phyloP scores from a whole-genome alignment of 176 grass and related monocot genomes.

The Aechmea fasciata region DNA sequence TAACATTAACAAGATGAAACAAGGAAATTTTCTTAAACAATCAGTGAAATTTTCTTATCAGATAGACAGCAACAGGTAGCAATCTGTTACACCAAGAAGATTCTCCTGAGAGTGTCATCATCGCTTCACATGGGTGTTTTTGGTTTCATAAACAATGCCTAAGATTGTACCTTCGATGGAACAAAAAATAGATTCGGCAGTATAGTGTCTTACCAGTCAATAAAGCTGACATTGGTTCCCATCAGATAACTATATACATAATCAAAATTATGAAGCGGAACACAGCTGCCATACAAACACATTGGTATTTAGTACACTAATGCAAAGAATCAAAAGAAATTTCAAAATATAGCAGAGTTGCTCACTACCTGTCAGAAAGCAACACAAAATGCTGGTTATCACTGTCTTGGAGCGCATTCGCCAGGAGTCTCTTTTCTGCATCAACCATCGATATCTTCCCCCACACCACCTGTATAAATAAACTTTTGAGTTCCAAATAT shows the following conservation, averaged over 20 bases:
- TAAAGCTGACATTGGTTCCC: slow-evolving; percentile 71
- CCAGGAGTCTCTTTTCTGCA: slow-evolving; percentile 88
- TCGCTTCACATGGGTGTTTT: background rate
- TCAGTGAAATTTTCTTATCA: background rate
- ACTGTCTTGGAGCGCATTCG: slow-evolving; percentile 67
- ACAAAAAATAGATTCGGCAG: slow-evolving; percentile 18
- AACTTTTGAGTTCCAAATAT: background rate
- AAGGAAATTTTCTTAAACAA: slow-evolving; percentile 8
- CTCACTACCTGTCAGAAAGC: slow-evolving; percentile 78
- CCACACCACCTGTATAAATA: slow-evolving; percentile 60
- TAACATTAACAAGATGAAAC: slow-evolving; percentile 21
- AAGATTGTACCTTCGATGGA: background rate
- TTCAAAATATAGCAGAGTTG: slow-evolving; percentile 11
- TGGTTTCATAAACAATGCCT: background rate
- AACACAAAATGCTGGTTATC: slow-evolving; percentile 95
- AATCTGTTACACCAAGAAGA: background rate
- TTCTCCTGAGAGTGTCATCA: background rate
- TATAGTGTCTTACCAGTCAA: slow-evolving; percentile 68
- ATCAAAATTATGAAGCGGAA: slow-evolving; percentile 93
- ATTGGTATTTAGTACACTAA: slow-evolving; percentile 26
- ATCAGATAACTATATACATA: slow-evolving; percentile 93
- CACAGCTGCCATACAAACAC: slow-evolving; percentile 55
- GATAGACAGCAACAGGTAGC: background rate
- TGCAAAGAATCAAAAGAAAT: slow-evolving; percentile 23
- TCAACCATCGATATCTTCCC: slow-evolving; percentile 97